Evolutionary conservation across 352 stramenopile genomes (phyloP).

Genomic region (Phytophthora multivora): DNA sequence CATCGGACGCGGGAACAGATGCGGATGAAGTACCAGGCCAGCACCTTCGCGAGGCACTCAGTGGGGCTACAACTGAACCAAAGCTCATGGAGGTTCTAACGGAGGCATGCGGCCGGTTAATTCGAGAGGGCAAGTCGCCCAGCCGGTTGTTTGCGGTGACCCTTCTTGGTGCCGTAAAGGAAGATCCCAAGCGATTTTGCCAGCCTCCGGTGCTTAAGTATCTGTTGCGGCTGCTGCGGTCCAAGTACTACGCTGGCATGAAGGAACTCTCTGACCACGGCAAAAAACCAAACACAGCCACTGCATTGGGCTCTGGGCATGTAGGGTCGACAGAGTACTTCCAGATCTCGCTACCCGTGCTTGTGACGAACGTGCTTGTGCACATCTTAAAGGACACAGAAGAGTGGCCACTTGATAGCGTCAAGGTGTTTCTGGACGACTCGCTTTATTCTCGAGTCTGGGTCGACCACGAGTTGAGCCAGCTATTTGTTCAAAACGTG

Average conservation of each 20-base stretch:
- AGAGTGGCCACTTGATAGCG: conserved; percentile 78
- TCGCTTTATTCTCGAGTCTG: conserved; percentile 79
- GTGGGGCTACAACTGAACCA: conserved; percentile 38
- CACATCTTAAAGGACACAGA: conserved; percentile 64
- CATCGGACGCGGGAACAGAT: conserved; percentile 29
- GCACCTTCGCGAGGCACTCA: conserved; percentile 52
- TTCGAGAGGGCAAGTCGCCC: conserved; percentile 59
- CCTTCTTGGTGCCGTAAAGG: conserved; percentile 62
- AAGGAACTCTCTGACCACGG: conserved; percentile 43
- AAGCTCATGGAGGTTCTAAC: conserved; percentile 67
- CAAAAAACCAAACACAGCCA: conserved; percentile 31
- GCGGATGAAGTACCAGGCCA: conserved; percentile 55
- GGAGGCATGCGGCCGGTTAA: conserved; percentile 49
- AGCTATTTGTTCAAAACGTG: conserved; percentile 77
- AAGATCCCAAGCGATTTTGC: conserved; percentile 58
- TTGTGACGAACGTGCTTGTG: conserved; percentile 75
- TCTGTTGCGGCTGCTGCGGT: conserved; percentile 75
- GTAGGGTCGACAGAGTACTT: conserved; percentile 34
- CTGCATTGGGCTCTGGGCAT: conserved; percentile 24
- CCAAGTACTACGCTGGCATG: conserved; percentile 73
- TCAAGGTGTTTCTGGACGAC: conserved; percentile 89
- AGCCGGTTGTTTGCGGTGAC: conserved; percentile 67
- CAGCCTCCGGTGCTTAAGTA: conserved; percentile 75
- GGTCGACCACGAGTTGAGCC: conserved; percentile 86
- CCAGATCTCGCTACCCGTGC: conserved; percentile 69